Conservation (phyloP, 495 filamentous ascomycete genomes). For the Aspergillus baeticus region DNA sequence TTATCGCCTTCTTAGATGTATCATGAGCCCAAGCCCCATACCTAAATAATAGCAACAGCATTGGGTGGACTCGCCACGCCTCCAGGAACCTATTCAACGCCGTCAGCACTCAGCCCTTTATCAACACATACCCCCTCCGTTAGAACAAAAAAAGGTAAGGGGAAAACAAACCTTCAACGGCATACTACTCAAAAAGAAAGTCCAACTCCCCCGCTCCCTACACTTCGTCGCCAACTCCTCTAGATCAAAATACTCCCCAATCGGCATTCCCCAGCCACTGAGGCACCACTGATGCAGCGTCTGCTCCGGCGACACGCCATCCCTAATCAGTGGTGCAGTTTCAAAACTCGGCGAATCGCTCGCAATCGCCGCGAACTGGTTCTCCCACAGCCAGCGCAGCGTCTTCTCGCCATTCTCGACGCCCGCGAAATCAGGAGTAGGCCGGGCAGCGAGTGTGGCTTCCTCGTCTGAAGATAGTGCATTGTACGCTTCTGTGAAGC, state of each 20-base stretch:
- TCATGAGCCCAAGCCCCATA: not conserved
- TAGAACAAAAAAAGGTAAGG: not conserved
- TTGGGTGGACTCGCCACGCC: constrained; percentile 56
- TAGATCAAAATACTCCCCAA: constrained; percentile 60
- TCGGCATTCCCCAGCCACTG: constrained; percentile 55
- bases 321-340: constrained; percentile 12
- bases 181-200: constrained; percentile 55
- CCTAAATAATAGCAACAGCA: constrained; percentile 47
- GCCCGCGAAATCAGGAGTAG: constrained; percentile 37
- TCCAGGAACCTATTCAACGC: constrained; percentile 36
- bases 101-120: not conserved
- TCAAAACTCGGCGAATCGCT: constrained; percentile 52
- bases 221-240: constrained; percentile 48
- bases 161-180: constrained; percentile 48
- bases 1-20: not conserved
- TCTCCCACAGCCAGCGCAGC: constrained; percentile 50
- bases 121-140: not conserved
- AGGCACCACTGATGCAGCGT: constrained; percentile 54
- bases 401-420: constrained; percentile 42
- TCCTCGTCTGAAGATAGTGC: constrained; percentile 28
- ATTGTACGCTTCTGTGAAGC: constrained; percentile 46
- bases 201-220: constrained; percentile 39
- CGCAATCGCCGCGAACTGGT: constrained; percentile 50
- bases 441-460: constrained; percentile 25
- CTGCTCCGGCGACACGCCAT: constrained; percentile 9